These are phyloP conservation scores for Pulveroboletus sp. DNA, from an alignment of 768 basidiomycete species.

Conservation along the genomic window DNA sequence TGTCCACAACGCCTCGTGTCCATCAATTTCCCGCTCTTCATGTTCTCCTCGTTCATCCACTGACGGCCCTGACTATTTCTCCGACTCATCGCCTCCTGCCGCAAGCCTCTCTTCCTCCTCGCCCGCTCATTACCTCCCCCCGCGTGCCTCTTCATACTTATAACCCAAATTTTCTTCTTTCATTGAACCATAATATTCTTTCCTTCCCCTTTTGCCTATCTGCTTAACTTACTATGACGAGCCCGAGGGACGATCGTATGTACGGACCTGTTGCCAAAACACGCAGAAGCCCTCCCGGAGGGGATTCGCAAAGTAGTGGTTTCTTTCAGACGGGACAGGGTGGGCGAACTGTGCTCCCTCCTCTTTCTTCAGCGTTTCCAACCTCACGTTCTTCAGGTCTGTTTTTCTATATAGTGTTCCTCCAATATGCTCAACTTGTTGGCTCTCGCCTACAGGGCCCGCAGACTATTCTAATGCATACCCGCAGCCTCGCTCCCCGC, in stretches of 20 bases:
- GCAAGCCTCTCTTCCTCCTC: constrained; percentile 26
- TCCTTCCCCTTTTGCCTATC: constrained; percentile 54
- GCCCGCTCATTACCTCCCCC: constrained; percentile 41
- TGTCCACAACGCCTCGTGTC: constrained; percentile 47
- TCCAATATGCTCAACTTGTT: constrained; percentile 54
- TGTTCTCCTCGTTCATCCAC: constrained; percentile 43
- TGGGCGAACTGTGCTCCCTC: constrained; percentile 86
- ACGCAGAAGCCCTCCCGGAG: constrained; percentile 61
- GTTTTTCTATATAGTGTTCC: constrained; percentile 55
- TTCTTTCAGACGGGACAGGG: constrained; percentile 80
- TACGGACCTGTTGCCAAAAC: constrained; percentile 59
- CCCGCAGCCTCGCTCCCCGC: constrained; percentile 60
- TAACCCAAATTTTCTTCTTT: constrained; percentile 54
- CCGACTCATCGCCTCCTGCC: constrained; percentile 37
- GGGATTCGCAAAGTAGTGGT: constrained; percentile 53
- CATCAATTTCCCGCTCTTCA: constrained; percentile 38
- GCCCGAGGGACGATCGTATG: constrained; percentile 67
- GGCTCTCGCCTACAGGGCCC: constrained; percentile 56
- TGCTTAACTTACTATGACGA: constrained; percentile 60
- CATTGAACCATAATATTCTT: constrained; percentile 39
- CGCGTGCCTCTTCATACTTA: constrained; percentile 41
- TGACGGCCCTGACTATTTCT: constrained; percentile 39
- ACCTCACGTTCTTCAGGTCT: constrained; percentile 88
- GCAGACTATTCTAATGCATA: constrained; percentile 52
- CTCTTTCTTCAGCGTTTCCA: constrained; percentile 81